phyloP scores from a whole-genome alignment of 306 rosid genomes.

The Prunus dulcis region DNA sequence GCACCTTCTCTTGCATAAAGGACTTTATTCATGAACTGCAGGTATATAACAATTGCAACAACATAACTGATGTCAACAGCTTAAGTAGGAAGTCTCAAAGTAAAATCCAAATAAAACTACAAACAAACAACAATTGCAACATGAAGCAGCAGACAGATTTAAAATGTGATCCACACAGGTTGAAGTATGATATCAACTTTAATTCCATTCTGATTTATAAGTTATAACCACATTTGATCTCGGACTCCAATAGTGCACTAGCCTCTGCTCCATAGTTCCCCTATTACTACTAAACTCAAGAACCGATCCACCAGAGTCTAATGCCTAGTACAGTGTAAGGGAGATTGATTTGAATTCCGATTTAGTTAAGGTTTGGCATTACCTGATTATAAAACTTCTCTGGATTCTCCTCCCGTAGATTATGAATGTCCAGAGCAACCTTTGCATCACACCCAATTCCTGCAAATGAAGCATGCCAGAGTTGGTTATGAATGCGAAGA shows the following conservation, averaged over 20 bases:
- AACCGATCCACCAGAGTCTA: not conserved
- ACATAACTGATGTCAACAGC: not conserved
- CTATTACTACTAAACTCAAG: not conserved
- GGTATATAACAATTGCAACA: conserved; percentile 4
- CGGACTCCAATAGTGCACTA: not conserved
- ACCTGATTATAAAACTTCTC: conserved; percentile 99
- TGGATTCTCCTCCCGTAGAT: conserved; percentile 96
- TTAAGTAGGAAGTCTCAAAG: not conserved
- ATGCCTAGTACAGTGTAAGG: not conserved
- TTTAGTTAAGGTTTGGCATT: conserved; percentile 3
- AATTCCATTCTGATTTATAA: not conserved
- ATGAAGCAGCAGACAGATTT: not conserved
- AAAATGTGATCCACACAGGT: not conserved
- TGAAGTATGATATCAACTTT: not conserved
- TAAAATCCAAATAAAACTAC: not conserved
- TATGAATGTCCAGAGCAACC: conserved; percentile 98
- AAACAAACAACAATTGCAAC: not conserved
- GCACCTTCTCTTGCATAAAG: conserved; percentile 99
- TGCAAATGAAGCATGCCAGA: conserved; percentile 33
- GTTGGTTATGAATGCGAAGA: conserved; percentile 17
- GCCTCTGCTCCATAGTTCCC: not conserved
- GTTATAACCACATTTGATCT: not conserved
- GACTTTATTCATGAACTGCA: conserved; percentile 99
- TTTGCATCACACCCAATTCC: conserved; percentile 99
- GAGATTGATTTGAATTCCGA: not conserved